Conservation (phyloP, 2,329 filamentous ascomycete species). For the Xylaria sp. region DNA sequence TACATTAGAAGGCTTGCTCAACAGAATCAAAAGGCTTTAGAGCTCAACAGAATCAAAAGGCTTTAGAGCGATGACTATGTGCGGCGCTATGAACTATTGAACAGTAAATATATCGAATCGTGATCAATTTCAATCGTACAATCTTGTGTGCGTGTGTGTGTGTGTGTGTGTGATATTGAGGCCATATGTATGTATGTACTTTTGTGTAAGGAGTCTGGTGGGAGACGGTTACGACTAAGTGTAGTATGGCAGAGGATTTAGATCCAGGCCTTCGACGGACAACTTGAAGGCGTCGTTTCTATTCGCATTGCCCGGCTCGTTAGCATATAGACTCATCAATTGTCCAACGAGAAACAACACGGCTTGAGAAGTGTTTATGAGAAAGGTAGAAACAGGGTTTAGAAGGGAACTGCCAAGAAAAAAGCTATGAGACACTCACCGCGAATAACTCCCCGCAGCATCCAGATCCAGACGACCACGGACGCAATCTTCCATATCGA, state of each 20-base stretch:
- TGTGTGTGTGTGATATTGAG: background rate
- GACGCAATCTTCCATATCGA: constrained; percentile 89
- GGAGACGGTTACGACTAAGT: background rate
- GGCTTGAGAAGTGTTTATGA: background rate
- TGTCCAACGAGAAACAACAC: background rate
- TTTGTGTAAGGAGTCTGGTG: background rate
- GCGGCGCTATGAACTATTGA: background rate
- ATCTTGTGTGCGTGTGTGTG: background rate
- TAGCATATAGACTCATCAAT: constrained; percentile 16
- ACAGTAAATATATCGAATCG: background rate
- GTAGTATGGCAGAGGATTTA: constrained; percentile 67
- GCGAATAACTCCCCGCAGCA: constrained; percentile 85
- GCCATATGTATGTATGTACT: background rate
- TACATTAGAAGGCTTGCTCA: background rate
- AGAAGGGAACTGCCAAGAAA: no score
- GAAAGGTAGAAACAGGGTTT: background rate
- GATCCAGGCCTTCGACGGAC: constrained; percentile 67
- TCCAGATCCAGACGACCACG: constrained; percentile 85
- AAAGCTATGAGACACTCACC: constrained; percentile 59
- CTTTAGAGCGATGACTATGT: background rate
- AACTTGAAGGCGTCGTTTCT: constrained; percentile 72
- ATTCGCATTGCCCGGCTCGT: constrained; percentile 7
- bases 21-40: background rate
- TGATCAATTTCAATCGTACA: background rate
- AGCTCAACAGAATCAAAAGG: constrained; percentile 4